A percentile compares a stretch with the other conserved stretches of the same genome.
phyloP scores from a whole-genome alignment of 306 rosid genomes.

The Begonia fuchsioides region DNA sequence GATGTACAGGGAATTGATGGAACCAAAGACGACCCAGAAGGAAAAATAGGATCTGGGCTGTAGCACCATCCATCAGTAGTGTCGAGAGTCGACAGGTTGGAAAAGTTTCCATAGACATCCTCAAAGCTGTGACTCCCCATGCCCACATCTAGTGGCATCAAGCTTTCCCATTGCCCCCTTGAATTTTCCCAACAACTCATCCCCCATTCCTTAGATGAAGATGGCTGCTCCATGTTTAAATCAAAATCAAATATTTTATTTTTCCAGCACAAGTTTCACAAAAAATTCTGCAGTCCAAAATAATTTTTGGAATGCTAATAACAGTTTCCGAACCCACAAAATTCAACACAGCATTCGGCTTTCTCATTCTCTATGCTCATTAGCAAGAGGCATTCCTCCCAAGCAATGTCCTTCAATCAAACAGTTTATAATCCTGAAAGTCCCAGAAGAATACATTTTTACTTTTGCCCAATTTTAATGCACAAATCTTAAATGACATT shows the following conservation, averaged over 20 bases:
- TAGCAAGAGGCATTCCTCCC: no score
- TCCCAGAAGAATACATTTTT: no score
- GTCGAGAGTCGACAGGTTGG: slow-evolving; percentile 55
- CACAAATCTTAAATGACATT: no score
- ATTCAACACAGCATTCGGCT: no score
- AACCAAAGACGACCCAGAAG: slow-evolving; percentile 24
- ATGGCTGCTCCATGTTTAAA: slow-evolving; percentile 37
- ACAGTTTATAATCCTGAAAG: no score
- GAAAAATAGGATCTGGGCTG: slow-evolving; percentile 37
- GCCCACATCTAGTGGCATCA: slow-evolving; percentile 22
- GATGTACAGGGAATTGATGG: slow-evolving; percentile 20
- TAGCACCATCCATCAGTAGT: slow-evolving; percentile 41
- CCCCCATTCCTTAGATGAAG: slow-evolving; percentile 23
- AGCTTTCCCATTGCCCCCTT: slow-evolving; percentile 29
- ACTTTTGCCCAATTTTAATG: no score
- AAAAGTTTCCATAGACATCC: slow-evolving; percentile 32
- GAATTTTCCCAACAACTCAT: slow-evolving; percentile 30
- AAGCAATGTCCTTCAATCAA: no score
- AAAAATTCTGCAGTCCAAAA: no score
- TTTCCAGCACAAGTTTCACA: no score
- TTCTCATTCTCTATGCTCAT: no score
- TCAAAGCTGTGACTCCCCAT: slow-evolving; percentile 26
- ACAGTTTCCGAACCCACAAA: no score
- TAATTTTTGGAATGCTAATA: no score
- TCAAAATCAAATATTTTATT: slow-evolving; percentile 6